Percentiles rank a stretch among this genome's conserved stretches.
Conservation (phyloP, 495 filamentous ascomycete genomes). For the Tuber calosporum region DNA sequence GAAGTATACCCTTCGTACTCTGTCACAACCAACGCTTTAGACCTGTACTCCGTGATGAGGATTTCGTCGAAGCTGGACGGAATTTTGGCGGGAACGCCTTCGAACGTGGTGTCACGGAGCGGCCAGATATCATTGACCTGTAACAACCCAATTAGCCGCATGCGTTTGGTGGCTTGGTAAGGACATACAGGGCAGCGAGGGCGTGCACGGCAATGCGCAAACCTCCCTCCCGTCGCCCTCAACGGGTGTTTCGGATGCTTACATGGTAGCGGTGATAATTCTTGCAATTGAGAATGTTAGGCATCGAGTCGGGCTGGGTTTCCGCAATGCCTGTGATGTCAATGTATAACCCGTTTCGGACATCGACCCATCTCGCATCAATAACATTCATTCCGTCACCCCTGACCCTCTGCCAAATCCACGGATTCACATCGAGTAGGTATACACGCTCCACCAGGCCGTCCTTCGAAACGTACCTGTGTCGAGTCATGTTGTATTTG, state of each 20-base stretch:
- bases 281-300: constrained; percentile 73
- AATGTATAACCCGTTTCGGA: constrained; percentile 68
- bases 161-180: background rate
- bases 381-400: constrained; percentile 72
- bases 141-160: constrained; percentile 15
- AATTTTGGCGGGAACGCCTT: constrained; percentile 65
- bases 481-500: constrained; percentile 58
- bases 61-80: constrained; percentile 69
- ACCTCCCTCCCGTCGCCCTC: background rate
- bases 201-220: constrained; percentile 1
- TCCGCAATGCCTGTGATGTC: constrained; percentile 78
- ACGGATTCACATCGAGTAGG: constrained; percentile 72
- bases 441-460: constrained; percentile 50
- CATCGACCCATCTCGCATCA: constrained; percentile 79
- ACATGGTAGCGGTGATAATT: constrained; percentile 67
- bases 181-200: background rate
- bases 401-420: constrained; percentile 52
- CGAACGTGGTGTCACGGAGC: constrained; percentile 67
- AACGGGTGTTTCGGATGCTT: constrained; percentile 13
- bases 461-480: constrained; percentile 50
- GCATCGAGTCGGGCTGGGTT: constrained; percentile 52
- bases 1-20: constrained; percentile 56
- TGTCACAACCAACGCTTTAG: constrained; percentile 56
- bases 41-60: constrained; percentile 67
- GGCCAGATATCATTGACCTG: constrained; percentile 67